These are phyloP conservation scores for Chytridium lagenaria DNA, from an alignment of 371 early-diverging fungal genomes.

Conservation along the genomic window DNA sequence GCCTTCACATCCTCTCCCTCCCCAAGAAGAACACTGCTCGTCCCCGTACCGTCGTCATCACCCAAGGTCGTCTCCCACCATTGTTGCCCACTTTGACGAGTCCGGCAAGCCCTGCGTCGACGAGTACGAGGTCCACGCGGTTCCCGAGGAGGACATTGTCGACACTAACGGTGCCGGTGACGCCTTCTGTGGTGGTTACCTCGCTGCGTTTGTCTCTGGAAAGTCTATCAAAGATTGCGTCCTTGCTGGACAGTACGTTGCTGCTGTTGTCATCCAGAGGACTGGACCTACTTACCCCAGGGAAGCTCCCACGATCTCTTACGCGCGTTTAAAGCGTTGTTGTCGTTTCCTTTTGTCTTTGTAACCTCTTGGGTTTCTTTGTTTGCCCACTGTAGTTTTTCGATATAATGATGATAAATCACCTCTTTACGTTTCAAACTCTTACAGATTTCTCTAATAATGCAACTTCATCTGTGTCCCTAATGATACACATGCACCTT, in stretches of 20 bases:
- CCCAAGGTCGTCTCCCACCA: constrained; percentile 83
- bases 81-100: constrained; percentile 70
- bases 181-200: constrained; percentile 95
- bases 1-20: constrained; percentile 78
- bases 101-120: constrained; percentile 25
- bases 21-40: constrained; percentile 80
- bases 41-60: constrained; percentile 89
- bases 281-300: constrained; percentile 81
- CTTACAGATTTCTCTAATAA: too few relatives aligned
- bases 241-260: constrained; percentile 90
- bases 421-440: too few relatives aligned
- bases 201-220: constrained; percentile 82
- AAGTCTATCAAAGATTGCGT: constrained; percentile 69
- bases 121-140: constrained; percentile 75
- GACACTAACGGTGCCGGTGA: constrained; percentile 98
- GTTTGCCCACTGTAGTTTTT: too few relatives aligned
- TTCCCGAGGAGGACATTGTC: constrained; percentile 75
- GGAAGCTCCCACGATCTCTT: constrained; percentile 17
- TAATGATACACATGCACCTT: too few relatives aligned
- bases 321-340: neutral
- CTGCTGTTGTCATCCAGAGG: constrained; percentile 86
- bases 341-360: too few relatives aligned
- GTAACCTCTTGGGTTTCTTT: too few relatives aligned
- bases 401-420: too few relatives aligned
- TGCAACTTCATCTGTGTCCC: too few relatives aligned